phyloP scores from a whole-genome alignment of 2,329 filamentous ascomycete species.

The Phyllosticta citriasiana region DNA sequence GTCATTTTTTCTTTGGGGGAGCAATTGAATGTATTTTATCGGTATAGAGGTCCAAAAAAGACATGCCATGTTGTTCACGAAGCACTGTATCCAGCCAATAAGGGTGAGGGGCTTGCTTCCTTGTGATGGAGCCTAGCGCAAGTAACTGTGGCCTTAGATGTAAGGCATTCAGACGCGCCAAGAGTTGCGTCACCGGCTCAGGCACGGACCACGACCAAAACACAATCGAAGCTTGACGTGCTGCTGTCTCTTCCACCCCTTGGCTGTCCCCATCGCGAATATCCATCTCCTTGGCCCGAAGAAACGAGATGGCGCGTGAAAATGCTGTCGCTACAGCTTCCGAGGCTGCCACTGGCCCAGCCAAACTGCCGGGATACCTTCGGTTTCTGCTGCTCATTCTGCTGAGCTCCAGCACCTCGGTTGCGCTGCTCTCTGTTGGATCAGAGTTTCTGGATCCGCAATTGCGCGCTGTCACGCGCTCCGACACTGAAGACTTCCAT shows the following conservation, averaged over 20 bases:
- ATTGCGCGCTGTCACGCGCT: conserved; percentile 56
- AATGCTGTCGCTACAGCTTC: conserved; percentile 11
- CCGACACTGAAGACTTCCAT: conserved; percentile 52
- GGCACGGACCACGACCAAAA: background rate
- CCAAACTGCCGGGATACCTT: conserved; percentile 26
- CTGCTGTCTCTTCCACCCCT: conserved; percentile 1
- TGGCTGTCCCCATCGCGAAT: background rate
- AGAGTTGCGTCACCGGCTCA: background rate
- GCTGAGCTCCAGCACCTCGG: conserved; percentile 51
- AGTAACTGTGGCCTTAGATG: too few species aligned
- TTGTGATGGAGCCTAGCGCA: background rate
- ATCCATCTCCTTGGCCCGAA: background rate
- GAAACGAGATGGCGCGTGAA: conserved; percentile 7
- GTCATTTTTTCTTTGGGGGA: background rate
- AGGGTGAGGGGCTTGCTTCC: background rate
- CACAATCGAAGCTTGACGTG: conserved; percentile 2
- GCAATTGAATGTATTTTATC: background rate
- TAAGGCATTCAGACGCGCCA: background rate
- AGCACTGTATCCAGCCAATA: background rate
- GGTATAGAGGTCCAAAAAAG: background rate
- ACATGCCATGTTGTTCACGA: background rate
- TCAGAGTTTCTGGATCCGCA: conserved; percentile 53
- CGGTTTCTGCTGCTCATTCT: conserved; percentile 37
- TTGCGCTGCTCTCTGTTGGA: conserved; percentile 53
- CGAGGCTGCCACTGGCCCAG: conserved; percentile 15